Percentiles rank a stretch among this genome's conserved stretches.
These are phyloP conservation scores for Lachancea thermotolerans DNA, from an alignment of 805 yeast species.

Conservation along the genomic window DNA sequence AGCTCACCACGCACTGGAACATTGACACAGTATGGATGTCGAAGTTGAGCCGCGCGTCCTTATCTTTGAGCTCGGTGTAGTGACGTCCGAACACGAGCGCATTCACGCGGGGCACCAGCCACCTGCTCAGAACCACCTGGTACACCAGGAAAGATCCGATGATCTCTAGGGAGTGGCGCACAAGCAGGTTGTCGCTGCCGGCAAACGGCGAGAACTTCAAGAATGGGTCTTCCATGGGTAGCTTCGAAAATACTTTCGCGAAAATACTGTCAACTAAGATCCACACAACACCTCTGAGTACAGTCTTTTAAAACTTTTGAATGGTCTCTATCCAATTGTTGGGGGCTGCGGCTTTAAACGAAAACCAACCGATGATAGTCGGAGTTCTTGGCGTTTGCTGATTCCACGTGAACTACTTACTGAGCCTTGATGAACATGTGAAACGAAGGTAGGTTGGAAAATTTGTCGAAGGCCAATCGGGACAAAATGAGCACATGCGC, in stretches of 20 bases:
- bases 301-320: too few relatives aligned
- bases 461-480: background rate
- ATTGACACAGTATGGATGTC: conserved; percentile 88
- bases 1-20: conserved; percentile 69
- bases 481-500: too few relatives aligned
- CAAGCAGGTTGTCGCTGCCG: conserved; percentile 36
- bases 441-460: background rate
- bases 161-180: conserved; percentile 73
- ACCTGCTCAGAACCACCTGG: conserved; percentile 39
- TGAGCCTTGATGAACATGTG: background rate
- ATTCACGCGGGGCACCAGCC: conserved; percentile 46
- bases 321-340: too few relatives aligned
- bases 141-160: conserved; percentile 55
- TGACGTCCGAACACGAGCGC: conserved; percentile 42
- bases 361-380: background rate
- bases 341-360: too few relatives aligned
- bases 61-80: conserved; percentile 42
- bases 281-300: too few relatives aligned
- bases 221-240: conserved; percentile 23
- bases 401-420: background rate
- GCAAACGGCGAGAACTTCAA: conserved; percentile 25
- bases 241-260: background rate
- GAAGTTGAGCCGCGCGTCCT: conserved; percentile 57
- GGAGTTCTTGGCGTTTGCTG: background rate
- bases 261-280: too few relatives aligned